Conservation (phyloP, 306 rosid genomes). For the Crotalaria pallida region DNA sequence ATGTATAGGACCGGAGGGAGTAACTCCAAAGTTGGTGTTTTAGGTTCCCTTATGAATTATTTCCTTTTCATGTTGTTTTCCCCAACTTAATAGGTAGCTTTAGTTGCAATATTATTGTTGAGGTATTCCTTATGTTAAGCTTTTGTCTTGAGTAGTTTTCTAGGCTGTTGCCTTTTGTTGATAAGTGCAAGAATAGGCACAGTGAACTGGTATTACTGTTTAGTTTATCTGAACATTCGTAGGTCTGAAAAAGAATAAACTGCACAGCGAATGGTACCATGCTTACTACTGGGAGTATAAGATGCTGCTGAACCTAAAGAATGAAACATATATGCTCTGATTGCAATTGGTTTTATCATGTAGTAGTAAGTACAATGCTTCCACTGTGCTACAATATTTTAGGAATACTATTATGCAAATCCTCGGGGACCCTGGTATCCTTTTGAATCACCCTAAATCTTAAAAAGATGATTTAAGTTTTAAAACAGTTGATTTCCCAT, state of each 20-base stretch:
- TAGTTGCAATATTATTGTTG: not conserved
- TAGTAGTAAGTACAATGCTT: conserved; percentile 1
- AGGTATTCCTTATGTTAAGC: not conserved
- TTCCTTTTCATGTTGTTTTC: not conserved
- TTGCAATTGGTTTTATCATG: not conserved
- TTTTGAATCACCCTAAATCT: not conserved
- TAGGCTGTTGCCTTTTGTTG: not conserved
- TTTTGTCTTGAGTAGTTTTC: not conserved
- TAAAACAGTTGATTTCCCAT: not conserved
- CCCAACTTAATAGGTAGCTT: not conserved
- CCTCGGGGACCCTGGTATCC: not conserved
- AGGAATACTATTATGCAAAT: not conserved
- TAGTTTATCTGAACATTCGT: not conserved
- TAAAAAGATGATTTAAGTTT: not conserved
- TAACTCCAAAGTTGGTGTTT: not conserved
- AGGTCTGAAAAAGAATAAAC: not conserved
- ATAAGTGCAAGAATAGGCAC: not conserved
- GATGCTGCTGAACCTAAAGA: not conserved
- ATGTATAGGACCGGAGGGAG: too few species aligned
- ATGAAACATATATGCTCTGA: not conserved
- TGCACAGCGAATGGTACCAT: not conserved
- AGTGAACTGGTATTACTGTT: not conserved
- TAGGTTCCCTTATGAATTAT: not conserved
- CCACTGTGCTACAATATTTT: not conserved
- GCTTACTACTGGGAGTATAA: not conserved